Conservation (phyloP, 2,329 filamentous ascomycete genomes). For the Aspergillus chevalieri region DNA sequence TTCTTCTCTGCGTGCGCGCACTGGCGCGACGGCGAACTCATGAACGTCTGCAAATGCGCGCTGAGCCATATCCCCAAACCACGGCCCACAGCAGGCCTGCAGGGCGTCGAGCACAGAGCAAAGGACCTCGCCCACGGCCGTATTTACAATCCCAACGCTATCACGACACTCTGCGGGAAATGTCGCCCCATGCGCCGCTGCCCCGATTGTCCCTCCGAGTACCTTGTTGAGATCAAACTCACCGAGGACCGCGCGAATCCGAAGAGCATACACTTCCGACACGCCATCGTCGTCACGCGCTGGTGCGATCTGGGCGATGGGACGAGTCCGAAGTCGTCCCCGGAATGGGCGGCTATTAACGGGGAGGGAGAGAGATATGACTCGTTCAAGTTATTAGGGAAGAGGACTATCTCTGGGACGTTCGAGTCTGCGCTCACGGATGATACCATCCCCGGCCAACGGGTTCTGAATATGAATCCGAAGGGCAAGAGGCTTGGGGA, state of each 20-base stretch:
- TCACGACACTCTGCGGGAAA: conserved; percentile 45
- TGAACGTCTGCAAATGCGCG: conserved; percentile 57
- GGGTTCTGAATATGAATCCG: conserved; percentile 55
- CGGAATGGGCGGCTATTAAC: conserved; percentile 53
- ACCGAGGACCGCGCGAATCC: conserved; percentile 49
- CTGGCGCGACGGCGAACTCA: conserved; percentile 57
- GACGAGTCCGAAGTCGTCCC: conserved; percentile 40
- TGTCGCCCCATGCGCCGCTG: conserved; percentile 57
- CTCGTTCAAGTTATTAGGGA: conserved; percentile 49
- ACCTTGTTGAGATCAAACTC: conserved; percentile 55
- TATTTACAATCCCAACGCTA: conserved; percentile 36
- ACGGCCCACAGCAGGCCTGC: conserved; percentile 33
- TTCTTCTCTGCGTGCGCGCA: conserved; percentile 59
- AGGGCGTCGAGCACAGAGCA: conserved; percentile 37
- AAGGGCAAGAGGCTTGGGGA: conserved; percentile 50
- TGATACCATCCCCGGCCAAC: conserved; percentile 51
- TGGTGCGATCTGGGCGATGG: conserved; percentile 59
- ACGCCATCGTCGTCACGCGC: conserved; percentile 54
- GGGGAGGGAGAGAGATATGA: conserved; percentile 44
- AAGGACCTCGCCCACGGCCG: conserved; percentile 26
- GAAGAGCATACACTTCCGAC: conserved; percentile 45
- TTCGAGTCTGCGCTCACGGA: conserved; percentile 54
- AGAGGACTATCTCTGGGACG: conserved; percentile 51
- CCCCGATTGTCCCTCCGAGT: conserved; percentile 57
- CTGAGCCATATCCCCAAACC: conserved; percentile 51